Base-by-base conservation (phyloP, 1,139 yeast species). In the Eremothecium cymbalariae region DNA sequence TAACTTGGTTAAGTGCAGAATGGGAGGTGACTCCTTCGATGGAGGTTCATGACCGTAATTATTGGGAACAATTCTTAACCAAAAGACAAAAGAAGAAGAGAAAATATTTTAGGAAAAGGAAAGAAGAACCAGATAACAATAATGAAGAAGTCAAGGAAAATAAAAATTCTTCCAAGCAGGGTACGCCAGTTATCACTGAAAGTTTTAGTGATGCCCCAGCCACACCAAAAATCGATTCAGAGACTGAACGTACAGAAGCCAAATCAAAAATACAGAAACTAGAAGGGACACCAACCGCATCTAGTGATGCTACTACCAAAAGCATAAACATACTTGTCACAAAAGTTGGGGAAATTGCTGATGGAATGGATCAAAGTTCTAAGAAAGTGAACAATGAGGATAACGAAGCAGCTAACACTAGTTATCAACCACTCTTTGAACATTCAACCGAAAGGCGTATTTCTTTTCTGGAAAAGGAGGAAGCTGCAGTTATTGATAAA, bases 1-100 rank as follows among this genome's bases (percentile, higher is more conserved):
- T 53, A 12, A 39, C 46, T 11, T 36, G 40, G 25, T 15, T 53
- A 6, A 41, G 53, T 5, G 43, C 52, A 3, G 37, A 48, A 8
- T 51, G 57, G 59, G 31, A 32, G 7, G 49, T 55, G 3, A 59
- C 67, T 0, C 83, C 88, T 0, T 47, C 60, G 2, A 77, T 74
- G 43, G 84, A 77, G 47, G 58, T 75, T 2, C 69, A 66, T 29
- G 72, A 68, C 38, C 45, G 50, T 25, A 50, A 50, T 18, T 53
- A 56, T 32, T 56, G 61, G 48, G 64, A 62, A 32, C 59, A 52
- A 28, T 63, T 63, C 39, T 45, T 61, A 25, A 39, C 50, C 52
- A 64, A 46, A 59, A 63, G 59, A 59, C 71, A 49, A 55, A 65
- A 57, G 60, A 63, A 44, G 35, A 57, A 55, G 44, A 62, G 59